phyloP scores from a whole-genome alignment of 2,329 filamentous ascomycete species.

The Aspergillus arachidicola region DNA sequence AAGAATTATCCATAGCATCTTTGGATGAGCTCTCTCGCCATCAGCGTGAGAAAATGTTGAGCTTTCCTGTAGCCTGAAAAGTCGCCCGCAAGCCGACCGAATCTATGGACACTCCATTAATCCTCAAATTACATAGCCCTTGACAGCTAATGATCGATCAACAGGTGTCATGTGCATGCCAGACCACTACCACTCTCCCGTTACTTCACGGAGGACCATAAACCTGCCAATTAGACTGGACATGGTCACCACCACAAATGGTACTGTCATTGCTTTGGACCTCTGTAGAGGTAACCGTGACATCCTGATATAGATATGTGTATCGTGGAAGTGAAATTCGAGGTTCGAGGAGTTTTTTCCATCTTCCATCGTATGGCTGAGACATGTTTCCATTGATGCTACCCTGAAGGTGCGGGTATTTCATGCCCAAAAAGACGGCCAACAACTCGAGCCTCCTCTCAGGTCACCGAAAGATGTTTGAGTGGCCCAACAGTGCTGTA shows the following conservation, averaged over 20 bases:
- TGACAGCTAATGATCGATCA: conserved; percentile 11
- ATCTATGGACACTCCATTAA: conserved; percentile 8
- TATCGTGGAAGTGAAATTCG: conserved; percentile 10
- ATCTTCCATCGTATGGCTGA: conserved; percentile 17
- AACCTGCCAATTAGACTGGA: conserved; percentile 11
- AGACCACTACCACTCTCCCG: conserved; percentile 5
- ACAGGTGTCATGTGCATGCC: conserved; percentile 9
- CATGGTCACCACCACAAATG: conserved; percentile 3
- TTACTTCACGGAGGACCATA: conserved; percentile 11
- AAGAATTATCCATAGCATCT: conserved; percentile 16
- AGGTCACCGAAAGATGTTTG: conserved; percentile 19
- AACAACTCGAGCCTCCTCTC: conserved; percentile 16
- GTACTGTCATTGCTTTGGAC: conserved; percentile 3
- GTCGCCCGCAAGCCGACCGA: conserved; percentile 13
- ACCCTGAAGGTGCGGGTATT: conserved; percentile 16
- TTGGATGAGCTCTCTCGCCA: conserved; percentile 17
- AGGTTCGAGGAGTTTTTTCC: conserved; percentile 8
- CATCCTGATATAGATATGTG: conserved; percentile 17
- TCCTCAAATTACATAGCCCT: conserved; percentile 13
- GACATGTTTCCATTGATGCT: conserved; percentile 15
- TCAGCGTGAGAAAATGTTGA: conserved; percentile 14
- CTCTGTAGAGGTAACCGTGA: conserved; percentile 11
- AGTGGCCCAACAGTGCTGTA: conserved; percentile 16
- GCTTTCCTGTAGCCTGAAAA: conserved; percentile 17
- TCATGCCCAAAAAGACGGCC: conserved; percentile 14